Base-by-base conservation (phyloP, 805 yeast genomes). In the Metschnikowia borealis region DNA sequence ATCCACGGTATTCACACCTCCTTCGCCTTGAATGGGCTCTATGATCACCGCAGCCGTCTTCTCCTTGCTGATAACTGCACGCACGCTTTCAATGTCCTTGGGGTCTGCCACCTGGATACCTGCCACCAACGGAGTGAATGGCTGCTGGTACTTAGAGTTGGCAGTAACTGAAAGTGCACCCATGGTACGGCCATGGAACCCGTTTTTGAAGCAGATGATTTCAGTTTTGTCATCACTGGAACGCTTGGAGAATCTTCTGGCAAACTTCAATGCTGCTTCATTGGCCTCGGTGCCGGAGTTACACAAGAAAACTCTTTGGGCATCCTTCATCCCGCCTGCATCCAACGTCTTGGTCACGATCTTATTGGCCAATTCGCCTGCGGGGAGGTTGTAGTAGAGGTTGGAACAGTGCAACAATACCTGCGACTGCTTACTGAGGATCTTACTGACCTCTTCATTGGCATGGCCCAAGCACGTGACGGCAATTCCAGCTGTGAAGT, bases 11-110 rank as follows among this genome's bases (percentile, higher is more conserved):
- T 83, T 82, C 17, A 92, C 84, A 50, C 99, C 99, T 51, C 99
- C 98, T 72, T 92, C 99, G 58, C 98, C 99, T 74, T 94, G 99
- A 52, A 94, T 85, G 20, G 99, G 99, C 70, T 94, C 99, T 36
- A 94, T 84, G 49, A 94, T 94, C 31, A 94, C 94, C 48, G 91
- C 99, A 59, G 96, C 89, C 1, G 91, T 85, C 56, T 82, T 81
- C 3, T 80, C 83, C 53, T 65, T 64, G 54, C 77, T 73, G 42
- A 87, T 79, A 38, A 79, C 64, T 6, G 68, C 62, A 55, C 81
- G 77, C 10, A 89, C 84, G 20, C 85, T 77, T 44, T 72, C 78
- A 37, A 84, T 72, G 59, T 84, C 83, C 54, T 78, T 79, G 48
- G 86, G 75, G 50, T 74, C 73, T 18, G 92, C 95, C 35, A 81